These are phyloP conservation scores for Rhizoctonia solani DNA, from an alignment of 1,284 basidiomycete species.

Conservation along the genomic window DNA sequence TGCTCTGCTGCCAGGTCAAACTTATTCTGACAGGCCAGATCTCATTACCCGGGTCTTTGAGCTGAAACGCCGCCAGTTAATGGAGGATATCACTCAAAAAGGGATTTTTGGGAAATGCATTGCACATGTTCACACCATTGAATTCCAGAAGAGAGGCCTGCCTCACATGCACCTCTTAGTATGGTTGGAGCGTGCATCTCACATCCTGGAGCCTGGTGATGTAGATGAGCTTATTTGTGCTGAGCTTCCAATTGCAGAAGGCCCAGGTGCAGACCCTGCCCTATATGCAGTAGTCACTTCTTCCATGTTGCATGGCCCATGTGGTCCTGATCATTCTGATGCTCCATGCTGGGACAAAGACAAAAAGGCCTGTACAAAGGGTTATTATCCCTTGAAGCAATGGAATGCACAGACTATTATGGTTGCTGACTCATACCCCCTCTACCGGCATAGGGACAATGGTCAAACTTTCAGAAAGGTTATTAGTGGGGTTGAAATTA, in stretches of 20 bases:
- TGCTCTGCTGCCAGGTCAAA: slow-evolving; percentile 50
- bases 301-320: slow-evolving; percentile 57
- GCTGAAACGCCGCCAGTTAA: slow-evolving; percentile 48
- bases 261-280: slow-evolving; percentile 47
- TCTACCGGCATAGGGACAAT: slow-evolving; percentile 31
- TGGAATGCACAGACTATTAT: slow-evolving; percentile 48
- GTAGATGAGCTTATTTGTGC: slow-evolving; percentile 53
- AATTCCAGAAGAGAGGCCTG: slow-evolving; percentile 57
- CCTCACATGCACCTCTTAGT: slow-evolving; percentile 55
- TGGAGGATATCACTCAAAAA: slow-evolving; percentile 48
- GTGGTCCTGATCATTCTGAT: slow-evolving; percentile 45
- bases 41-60: slow-evolving; percentile 54
- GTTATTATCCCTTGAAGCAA: slow-evolving; percentile 47
- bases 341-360: slow-evolving; percentile 52
- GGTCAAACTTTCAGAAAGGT: neutral
- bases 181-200: slow-evolving; percentile 45
- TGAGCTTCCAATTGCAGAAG: slow-evolving; percentile 49
- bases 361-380: slow-evolving; percentile 50
- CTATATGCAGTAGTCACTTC: slow-evolving; percentile 47
- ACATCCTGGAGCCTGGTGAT: slow-evolving; percentile 44
- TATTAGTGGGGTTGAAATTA: neutral
- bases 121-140: slow-evolving; percentile 52
- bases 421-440: slow-evolving; percentile 49
- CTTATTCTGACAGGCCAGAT: slow-evolving; percentile 51
- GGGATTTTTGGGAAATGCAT: slow-evolving; percentile 44